A percentile compares a stretch with the other conserved stretches of the same genome.
phyloP scores from a whole-genome alignment of 73 alveolate genomes.

The Paramecium tetraurelia region DNA sequence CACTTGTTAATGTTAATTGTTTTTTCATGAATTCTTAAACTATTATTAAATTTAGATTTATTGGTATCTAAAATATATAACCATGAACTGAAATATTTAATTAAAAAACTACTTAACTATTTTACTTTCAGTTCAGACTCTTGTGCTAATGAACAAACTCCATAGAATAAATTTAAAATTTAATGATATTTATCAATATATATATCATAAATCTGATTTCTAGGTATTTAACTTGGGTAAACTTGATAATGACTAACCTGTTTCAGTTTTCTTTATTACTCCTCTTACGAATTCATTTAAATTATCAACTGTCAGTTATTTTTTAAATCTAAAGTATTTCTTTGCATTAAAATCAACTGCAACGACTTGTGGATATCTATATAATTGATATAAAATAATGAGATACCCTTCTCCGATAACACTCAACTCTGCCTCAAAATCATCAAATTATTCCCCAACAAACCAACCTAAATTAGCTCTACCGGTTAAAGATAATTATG shows the following conservation, averaged over 20 bases:
- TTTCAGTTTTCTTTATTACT: background rate
- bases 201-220: background rate
- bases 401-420: conserved; percentile 22
- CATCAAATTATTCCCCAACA: conserved; percentile 26
- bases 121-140: too few relatives aligned
- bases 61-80: background rate
- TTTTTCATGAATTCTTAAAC: background rate
- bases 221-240: background rate
- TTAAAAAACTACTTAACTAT: background rate
- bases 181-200: background rate
- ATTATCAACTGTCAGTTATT: conserved; percentile 23
- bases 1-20: background rate
- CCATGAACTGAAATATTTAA: background rate
- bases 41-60: background rate
- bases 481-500: background rate
- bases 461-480: conserved; percentile 5
- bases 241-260: background rate
- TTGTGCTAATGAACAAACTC: too few relatives aligned
- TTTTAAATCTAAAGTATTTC: background rate
- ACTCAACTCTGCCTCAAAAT: background rate
- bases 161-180: background rate
- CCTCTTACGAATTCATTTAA: conserved; percentile 15
- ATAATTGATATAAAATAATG: background rate
- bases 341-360: background rate
- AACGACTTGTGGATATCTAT: conserved; percentile 6